Evolutionary conservation across 164 flowering plant species (phyloP).

Genomic region (Stephania cephalantha): DNA sequence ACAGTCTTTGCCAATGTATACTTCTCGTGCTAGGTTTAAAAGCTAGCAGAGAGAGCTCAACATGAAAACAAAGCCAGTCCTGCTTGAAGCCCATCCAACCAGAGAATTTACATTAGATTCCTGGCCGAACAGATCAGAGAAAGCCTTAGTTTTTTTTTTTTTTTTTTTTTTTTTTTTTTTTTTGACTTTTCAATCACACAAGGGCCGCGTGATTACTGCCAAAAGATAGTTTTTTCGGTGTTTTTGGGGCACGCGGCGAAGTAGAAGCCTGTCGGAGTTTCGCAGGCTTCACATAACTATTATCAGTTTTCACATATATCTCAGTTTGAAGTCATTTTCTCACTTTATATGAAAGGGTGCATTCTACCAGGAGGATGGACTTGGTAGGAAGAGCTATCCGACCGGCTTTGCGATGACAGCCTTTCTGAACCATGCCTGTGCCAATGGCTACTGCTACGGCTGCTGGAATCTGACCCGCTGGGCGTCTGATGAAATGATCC

Average conservation of each 20-base stretch:
- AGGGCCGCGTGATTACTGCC: conserved; percentile 23
- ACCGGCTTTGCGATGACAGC: conserved; percentile 55
- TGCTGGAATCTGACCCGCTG: conserved; percentile 39
- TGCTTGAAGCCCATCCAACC: conserved; percentile 10
- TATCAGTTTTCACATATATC: conserved; percentile 8
- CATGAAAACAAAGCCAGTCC: conserved; percentile 6
- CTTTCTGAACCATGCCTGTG: conserved; percentile 76
- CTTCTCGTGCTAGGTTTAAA: conserved; percentile 6
- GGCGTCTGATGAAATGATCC: conserved; percentile 49
- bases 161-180: conserved; percentile 12
- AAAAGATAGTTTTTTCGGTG: conserved; percentile 23
- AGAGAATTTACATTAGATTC: conserved; percentile 25
- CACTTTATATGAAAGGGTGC: conserved; percentile 29
- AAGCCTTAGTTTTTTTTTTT: conserved; percentile 17
- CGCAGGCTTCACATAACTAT: conserved; percentile 22
- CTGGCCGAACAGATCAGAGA: conserved; percentile 28
- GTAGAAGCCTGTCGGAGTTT: conserved; percentile 16
- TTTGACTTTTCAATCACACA: conserved; percentile 27
- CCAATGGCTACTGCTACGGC: conserved; percentile 47
- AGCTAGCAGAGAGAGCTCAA: background rate
- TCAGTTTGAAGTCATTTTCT: conserved; percentile 14
- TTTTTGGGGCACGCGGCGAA: conserved; percentile 28
- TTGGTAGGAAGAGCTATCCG: conserved; percentile 28
- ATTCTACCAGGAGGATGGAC: conserved; percentile 14
- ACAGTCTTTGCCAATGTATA: background rate